Evolutionary conservation across 2,329 filamentous ascomycete species (phyloP), one percentile per base, ranked within the genome.

Genomic region (Plectosphaerella plurivora): DNA sequence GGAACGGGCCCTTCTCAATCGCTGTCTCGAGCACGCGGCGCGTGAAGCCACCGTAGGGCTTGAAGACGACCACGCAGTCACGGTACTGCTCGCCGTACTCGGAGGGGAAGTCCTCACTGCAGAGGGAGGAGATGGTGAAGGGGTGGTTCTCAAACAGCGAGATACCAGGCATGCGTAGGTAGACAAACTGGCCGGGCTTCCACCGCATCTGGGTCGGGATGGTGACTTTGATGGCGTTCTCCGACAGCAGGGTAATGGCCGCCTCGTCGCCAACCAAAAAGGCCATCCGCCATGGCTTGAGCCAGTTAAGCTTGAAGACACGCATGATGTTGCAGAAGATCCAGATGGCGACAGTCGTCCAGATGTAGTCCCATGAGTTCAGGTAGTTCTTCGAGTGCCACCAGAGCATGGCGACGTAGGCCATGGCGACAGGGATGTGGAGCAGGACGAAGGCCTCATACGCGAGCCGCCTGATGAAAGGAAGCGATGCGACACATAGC

Each of bases 371-470:
- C 92, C 92, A 97, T 0, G 92, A 96, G 51, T 86, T 86, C 37
- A 97, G 79, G 60, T 89, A 96, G 69, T 97, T 96, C 69, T 92
- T 88, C 62, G 89, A 94, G 68, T 97, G 93, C 93, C 93, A 97
- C 72, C 97, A 96, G 25, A 97, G 78, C 66, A 96, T 81, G 2
- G 80, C 92, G 7, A 97, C 74, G 63, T 94, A 96, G 14, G 89
- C 74, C 39, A 92, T 81, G 1, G 90, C 87, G 10, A 91, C 87
- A 0, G 93, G 91, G 0, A 92, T 82, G 64, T 97, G 93, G 3
- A 96, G 73, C 28, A 87, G 69, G 16, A 93, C 84, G 63, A 97
- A 97, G 1, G 91, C 69, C 66, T 97, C 93, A 68, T 96, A 97
- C 59, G 89, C 86, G 58, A 83, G 76, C 55, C 86, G 78, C 57